Evolutionary conservation across 228 moss, liverwort and hornwort species (phyloP).

Genomic region (Sphagnum magellanicum): DNA sequence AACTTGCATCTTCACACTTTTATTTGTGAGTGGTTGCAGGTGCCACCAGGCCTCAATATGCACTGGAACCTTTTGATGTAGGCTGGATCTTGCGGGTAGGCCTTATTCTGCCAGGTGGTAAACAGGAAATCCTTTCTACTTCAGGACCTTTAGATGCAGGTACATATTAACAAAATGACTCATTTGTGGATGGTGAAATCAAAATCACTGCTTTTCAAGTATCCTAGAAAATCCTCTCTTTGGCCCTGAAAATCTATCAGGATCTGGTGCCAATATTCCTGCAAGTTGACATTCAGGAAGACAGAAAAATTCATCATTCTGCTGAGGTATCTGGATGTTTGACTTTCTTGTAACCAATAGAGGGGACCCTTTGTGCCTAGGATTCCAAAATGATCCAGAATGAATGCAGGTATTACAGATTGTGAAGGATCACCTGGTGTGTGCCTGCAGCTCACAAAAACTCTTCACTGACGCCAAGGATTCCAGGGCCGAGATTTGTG

Average conservation of each 20-base stretch:
- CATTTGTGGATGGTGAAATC: too few relatives aligned
- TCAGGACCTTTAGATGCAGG: constrained; percentile 74
- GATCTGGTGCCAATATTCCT: not conserved
- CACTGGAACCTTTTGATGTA: constrained; percentile 91
- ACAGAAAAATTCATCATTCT: too few relatives aligned
- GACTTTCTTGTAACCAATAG: too few relatives aligned
- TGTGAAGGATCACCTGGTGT: too few relatives aligned
- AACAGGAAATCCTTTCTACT: constrained; percentile 58
- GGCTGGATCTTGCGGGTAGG: constrained; percentile 74
- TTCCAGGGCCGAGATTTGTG: too few relatives aligned
- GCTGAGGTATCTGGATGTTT: too few relatives aligned
- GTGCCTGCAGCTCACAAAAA: too few relatives aligned
- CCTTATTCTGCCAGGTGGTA: constrained; percentile 52
- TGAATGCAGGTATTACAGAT: too few relatives aligned
- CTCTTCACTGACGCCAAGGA: too few relatives aligned
- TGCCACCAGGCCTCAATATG: constrained; percentile 89
- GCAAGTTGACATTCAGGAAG: not conserved
- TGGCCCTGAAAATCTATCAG: not conserved
- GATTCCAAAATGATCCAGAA: too few relatives aligned
- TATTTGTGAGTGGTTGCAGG: constrained; percentile 25
- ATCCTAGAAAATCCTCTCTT: not conserved
- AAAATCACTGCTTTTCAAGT: too few relatives aligned
- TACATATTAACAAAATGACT: constrained; percentile 10
- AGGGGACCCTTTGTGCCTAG: too few relatives aligned
- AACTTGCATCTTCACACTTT: not conserved